These are phyloP conservation scores for Cryphonectria parasitica DNA, from an alignment of 2,329 filamentous ascomycete species.

Conservation along the genomic window DNA sequence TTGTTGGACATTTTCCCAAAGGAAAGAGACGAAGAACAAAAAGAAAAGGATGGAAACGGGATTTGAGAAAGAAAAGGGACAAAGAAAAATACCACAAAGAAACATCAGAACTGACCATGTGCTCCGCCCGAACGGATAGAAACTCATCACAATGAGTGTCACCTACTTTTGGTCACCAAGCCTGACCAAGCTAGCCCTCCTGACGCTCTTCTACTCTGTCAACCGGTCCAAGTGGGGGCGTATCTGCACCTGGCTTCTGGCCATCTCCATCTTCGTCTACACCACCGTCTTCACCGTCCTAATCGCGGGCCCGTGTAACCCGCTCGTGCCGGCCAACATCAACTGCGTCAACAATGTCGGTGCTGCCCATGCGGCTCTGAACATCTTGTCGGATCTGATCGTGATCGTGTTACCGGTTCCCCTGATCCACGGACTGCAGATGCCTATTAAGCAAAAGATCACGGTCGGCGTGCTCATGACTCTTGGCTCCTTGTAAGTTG, in stretches of 20 bases:
- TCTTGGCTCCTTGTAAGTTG: slow-evolving; percentile 19
- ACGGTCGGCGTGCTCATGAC: slow-evolving; percentile 35
- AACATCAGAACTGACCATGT: not conserved
- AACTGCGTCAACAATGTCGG: slow-evolving; percentile 4
- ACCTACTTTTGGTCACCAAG: slow-evolving; percentile 30
- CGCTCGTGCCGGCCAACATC: slow-evolving; percentile 24
- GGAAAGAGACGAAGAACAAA: not conserved
- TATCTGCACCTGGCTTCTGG: slow-evolving; percentile 11
- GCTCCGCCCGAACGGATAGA: not conserved
- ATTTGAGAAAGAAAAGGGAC: not conserved
- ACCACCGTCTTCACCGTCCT: slow-evolving; percentile 30
- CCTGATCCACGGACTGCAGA: slow-evolving; percentile 45
- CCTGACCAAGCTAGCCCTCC: slow-evolving; percentile 27
- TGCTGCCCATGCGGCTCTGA: slow-evolving; percentile 1
- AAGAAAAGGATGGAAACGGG: not conserved
- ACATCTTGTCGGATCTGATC: slow-evolving; percentile 43
- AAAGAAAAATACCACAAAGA: not conserved
- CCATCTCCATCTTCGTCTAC: slow-evolving; percentile 15
- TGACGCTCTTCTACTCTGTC: slow-evolving; percentile 28
- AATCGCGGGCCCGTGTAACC: slow-evolving; percentile 33
- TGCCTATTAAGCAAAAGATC: slow-evolving; percentile 48
- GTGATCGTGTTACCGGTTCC: slow-evolving; percentile 48
- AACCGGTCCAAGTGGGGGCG: slow-evolving; percentile 22
- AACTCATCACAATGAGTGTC: slow-evolving; percentile 5
- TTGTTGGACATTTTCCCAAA: not conserved